Conservation (phyloP, 2,329 filamentous ascomycete genomes). For the Calonectria pteridis region DNA sequence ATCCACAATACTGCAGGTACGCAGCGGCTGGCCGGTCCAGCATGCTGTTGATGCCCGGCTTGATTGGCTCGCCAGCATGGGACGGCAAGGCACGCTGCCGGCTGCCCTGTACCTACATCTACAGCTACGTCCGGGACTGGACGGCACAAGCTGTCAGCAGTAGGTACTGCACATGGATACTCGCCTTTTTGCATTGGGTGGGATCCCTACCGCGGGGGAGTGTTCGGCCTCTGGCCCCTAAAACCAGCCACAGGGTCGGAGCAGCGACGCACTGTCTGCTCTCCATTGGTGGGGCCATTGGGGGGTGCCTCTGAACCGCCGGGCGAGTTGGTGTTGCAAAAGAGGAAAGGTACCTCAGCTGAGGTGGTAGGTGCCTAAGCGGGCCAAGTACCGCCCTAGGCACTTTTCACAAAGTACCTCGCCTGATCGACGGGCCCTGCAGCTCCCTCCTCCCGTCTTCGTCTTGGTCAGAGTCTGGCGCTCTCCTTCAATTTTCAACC, state of each 20-base stretch:
- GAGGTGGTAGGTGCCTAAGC: slow-evolving; percentile 6
- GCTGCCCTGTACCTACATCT: slow-evolving; percentile 5
- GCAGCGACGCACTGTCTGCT: slow-evolving; percentile 19
- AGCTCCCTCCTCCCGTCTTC: slow-evolving; percentile 35
- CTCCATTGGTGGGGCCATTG: slow-evolving; percentile 27
- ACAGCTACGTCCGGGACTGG: slow-evolving; percentile 16
- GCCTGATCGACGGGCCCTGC: slow-evolving; percentile 42
- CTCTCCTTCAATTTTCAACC: slow-evolving; percentile 25
- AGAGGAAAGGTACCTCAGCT: slow-evolving; percentile 13
- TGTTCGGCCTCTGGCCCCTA: slow-evolving; percentile 28
- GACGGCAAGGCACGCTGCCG: slow-evolving; percentile 13
- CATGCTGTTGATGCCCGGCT: slow-evolving; percentile 25
- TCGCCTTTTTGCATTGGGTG: slow-evolving; percentile 31
- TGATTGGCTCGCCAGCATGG: slow-evolving; percentile 29
- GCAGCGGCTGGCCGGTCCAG: slow-evolving; percentile 29
- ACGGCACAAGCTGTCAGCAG: background rate
- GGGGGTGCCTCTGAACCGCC: slow-evolving; percentile 5
- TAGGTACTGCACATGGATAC: slow-evolving; percentile 24
- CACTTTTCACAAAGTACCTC: slow-evolving; percentile 32
- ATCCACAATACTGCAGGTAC: slow-evolving; percentile 39
- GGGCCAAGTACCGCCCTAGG: slow-evolving; percentile 21
- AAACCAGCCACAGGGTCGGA: slow-evolving; percentile 36
- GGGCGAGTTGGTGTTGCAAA: slow-evolving; percentile 3
- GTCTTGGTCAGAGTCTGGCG: slow-evolving; percentile 38
- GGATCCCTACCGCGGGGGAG: slow-evolving; percentile 30